phyloP scores from a whole-genome alignment of 202 grass and related monocot genomes.

The Brachypodium distachyon region DNA sequence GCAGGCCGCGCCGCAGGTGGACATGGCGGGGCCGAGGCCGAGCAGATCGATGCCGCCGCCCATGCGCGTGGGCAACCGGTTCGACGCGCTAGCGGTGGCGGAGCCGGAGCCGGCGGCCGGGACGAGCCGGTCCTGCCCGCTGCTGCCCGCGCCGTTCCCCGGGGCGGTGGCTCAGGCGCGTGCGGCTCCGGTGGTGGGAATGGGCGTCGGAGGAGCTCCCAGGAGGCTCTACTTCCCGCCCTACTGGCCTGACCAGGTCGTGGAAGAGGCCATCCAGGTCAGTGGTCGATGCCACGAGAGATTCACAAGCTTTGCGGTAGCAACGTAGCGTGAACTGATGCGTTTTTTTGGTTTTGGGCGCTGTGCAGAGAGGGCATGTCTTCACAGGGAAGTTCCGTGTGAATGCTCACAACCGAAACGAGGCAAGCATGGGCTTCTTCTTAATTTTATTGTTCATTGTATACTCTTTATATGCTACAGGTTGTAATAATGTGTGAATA shows the following conservation, averaged over 20 bases:
- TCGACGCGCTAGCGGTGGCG: constrained; percentile 15
- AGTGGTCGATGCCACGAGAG: background rate
- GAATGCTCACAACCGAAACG: constrained; percentile 75
- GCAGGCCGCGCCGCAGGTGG: background rate
- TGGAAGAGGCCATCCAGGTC: constrained; percentile 66
- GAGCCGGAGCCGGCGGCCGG: constrained; percentile 10
- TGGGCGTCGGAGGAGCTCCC: background rate
- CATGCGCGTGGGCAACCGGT: constrained; percentile 18
- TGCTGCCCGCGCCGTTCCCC: constrained; percentile 30
- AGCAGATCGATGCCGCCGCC: constrained; percentile 75
- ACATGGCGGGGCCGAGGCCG: constrained; percentile 23
- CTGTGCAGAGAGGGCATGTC: constrained; percentile 50
- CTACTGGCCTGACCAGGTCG: constrained; percentile 54
- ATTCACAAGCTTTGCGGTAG: background rate
- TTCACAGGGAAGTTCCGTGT: constrained; percentile 77
- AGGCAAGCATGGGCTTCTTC: constrained; percentile 29
- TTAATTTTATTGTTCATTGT: background rate
- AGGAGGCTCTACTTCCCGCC: constrained; percentile 54
- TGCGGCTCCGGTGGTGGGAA: background rate
- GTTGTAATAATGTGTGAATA: background rate
- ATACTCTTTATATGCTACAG: background rate
- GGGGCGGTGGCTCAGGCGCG: background rate
- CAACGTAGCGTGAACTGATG: background rate
- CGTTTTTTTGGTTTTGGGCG: background rate
- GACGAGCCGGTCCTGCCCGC: constrained; percentile 49